Base-by-base conservation (phyloP, 352 stramenopile genomes). In the Phytopythium sindhum region DNA sequence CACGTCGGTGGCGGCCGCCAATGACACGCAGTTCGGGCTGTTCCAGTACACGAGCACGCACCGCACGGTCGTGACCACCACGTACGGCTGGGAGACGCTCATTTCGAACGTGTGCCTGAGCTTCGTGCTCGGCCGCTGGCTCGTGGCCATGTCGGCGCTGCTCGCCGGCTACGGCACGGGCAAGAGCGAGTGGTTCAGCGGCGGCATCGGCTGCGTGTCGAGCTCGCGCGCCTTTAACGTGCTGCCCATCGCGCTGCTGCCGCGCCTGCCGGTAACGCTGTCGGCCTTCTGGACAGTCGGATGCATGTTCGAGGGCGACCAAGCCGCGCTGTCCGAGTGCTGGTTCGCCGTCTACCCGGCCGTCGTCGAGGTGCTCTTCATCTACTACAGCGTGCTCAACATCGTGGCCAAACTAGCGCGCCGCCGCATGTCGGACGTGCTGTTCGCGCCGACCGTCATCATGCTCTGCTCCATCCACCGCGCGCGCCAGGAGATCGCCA, bases 331-430 rank as follows among this genome's bases (percentile, higher is more conserved):
- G 15, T 73, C 69, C 11, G 73, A 85, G 37, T 67, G 70, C 6
- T 84, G 75, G 71, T 84, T 78, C 54, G 66, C 73, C n/a, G 71
- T 86, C 17, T 88, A 85, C 50, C 74, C 73, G 0, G 62, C 64
- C 2, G 67, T 86, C 28, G 58, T 51, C 15, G 79, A 85, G 64
- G 61, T 75, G 11, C 54, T 72, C 8, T 63, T 85, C 2, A 57
- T 86, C 5, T 73, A 69, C 48, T 86, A 73, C 70, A 81, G 73
- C 21, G 29, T 84, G 47, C 60, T 82, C 53, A 85, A 88, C 59
- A 64, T 81, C 21, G 19, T 72, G 7, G 67, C 72, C 45, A 84
- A 82, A 47, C 55, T 79, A 24, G 50, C 67, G 23, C 64, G 74
- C 14, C 67, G 66, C 0, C 74, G 74, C 10, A 63, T 80, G n/a